Evolutionary conservation across 352 stramenopile species (phyloP), one percentile per base, ranked within the genome.

Genomic region (Thalassiosira livingstoniorum): DNA sequence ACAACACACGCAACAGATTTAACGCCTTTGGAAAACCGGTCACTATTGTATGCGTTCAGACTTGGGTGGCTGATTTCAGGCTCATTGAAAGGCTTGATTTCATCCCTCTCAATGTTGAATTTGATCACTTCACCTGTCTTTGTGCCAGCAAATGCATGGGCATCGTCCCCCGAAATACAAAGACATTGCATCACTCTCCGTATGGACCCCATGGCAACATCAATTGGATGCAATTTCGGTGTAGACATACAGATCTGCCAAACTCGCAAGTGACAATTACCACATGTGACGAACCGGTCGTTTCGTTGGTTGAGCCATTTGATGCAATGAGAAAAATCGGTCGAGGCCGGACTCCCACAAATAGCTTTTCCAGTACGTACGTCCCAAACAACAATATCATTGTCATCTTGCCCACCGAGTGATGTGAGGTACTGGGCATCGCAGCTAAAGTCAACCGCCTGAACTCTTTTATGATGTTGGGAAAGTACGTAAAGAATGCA

Each of bases 331-430:
- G 95, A 96, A 43, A 95, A 97, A 79, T 99, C 96, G 73, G 95
- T 95, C 15, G 95, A 95, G n/a, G 96, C 97, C 35, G 95, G 95
- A 15, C 92, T 97, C 57, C 96, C 97, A 76, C 96, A 98, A 65
- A 99, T 95, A 27, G 95, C 91, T 65, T 95, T 90, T 34, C 96
- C 96, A 0, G 82, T 96, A 39, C 87, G 74, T 79, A 98, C 95
- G 84, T 98, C 95, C 97, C 97, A 99, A 72, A 98, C 97, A 29
- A 99, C 97, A 43, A 99, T 91, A 39, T 96, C 95, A 84, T 99
- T 99, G 88, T 99, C 97, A 87, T 99, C 97, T 75, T 98, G 95
- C 21, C 97, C 97, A 31, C 97, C 97, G 23, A 98, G 88, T 4
- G 96, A 97, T 54, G 95, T 96, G 18, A 99, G 87, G 69, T 96